Evolutionary conservation across 2,329 filamentous ascomycete genomes (phyloP), one percentile per base, ranked within the genome.

Genomic region (Phymatotrichopsis omnivora): DNA sequence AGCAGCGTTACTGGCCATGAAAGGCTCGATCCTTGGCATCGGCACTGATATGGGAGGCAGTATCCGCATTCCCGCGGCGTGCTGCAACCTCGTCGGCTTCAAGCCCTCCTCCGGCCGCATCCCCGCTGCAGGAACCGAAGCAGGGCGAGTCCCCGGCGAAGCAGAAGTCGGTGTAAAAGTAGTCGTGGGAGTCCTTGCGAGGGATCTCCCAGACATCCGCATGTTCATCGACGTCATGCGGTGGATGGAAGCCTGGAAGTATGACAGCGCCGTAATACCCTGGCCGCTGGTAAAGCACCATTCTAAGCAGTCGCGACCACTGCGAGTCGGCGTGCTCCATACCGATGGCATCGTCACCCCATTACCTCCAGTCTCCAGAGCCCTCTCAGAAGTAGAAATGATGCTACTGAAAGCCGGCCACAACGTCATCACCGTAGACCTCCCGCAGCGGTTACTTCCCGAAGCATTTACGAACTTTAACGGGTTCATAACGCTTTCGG

Each of bases 21-120:
- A 68, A 24, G 76, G 76, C 0, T 71, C 66, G 25, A 66, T 74
- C 43, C 57, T 80, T 2, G 78, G 78, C 2, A 66, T 80, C 6
- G 75, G 74, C 0, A 80, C 76, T 0, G 78, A 81, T 60, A 68
- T 80, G 35, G 71, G 67, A 2, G 71, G 71, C 1, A 67, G 62
- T 32, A 63, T 65, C 14, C 46, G 63, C 5, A 58, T 63, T 10
- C 62, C 62, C 2, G 69, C 71, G 1, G 68, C 71, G 65, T 72
- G 68, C 43, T 67, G 68, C 46, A 69, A 69, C 0, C 51, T 73
- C 3, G 72, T 70, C 51, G 68, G 69, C 1, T 65, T 72, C 58
- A 72, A 72, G 42, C 70, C 70, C 1, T 66, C 63, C 23, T 56
- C 58, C 1, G 62, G 63, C 8, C 63, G 62, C 25, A 57, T 63